Conservation (phyloP, 2,329 filamentous ascomycete genomes). For the Davidsoniella neocaledoniae region DNA sequence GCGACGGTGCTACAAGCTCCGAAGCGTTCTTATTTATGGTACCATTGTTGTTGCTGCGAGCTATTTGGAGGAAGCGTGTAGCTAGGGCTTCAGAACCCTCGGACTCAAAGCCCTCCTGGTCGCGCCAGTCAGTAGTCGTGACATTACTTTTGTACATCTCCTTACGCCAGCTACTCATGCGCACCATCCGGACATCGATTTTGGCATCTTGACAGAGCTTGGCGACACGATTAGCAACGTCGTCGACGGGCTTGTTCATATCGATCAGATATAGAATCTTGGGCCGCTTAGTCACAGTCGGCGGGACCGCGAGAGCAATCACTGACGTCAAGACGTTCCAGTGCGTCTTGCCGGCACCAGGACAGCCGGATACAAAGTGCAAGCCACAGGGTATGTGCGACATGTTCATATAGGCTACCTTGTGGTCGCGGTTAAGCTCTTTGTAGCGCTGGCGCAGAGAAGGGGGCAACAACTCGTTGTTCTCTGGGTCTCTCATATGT, state of each 20-base stretch:
- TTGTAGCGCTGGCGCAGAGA: constrained; percentile 18
- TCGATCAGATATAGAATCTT: constrained; percentile 29
- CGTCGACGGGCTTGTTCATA: constrained; percentile 30
- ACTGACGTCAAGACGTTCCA: constrained; percentile 28
- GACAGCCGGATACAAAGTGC: constrained; percentile 29
- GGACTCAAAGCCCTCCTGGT: constrained; percentile 4
- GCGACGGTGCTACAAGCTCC: constrained; percentile 19
- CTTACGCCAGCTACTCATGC: constrained; percentile 26
- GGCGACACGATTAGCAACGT: constrained; percentile 27
- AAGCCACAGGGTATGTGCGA: constrained; percentile 25
- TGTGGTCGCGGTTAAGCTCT: constrained; percentile 24
- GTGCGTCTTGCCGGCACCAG: constrained; percentile 31
- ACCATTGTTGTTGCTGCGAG: background rate
- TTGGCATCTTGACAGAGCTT: constrained; percentile 22
- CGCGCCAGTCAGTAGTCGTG: constrained; percentile 15
- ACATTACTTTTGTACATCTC: constrained; percentile 20
- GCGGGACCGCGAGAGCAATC: constrained; percentile 17
- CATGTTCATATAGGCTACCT: constrained; percentile 21
- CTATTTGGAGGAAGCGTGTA: constrained; percentile 20
- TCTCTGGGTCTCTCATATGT: constrained; percentile 19
- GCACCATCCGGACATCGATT: constrained; percentile 21
- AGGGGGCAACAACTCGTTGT: constrained; percentile 14
- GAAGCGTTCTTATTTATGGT: background rate
- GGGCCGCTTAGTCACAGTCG: background rate
- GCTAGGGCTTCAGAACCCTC: constrained; percentile 14